phyloP scores from a whole-genome alignment of 768 basidiomycete genomes.

The Solioccasus polychromus region DNA sequence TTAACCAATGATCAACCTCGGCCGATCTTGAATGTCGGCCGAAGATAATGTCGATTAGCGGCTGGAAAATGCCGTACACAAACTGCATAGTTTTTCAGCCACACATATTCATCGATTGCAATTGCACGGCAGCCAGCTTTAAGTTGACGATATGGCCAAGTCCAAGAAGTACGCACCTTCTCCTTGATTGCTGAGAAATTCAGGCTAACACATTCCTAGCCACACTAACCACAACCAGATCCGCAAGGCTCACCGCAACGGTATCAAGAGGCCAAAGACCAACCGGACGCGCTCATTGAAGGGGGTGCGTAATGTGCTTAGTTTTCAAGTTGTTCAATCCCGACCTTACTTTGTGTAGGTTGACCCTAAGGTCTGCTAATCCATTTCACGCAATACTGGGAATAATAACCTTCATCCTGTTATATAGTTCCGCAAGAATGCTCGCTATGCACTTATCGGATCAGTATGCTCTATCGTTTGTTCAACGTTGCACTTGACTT shows the following conservation, averaged over 20 bases:
- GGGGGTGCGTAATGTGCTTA: slow-evolving; percentile 66
- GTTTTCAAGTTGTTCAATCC: neutral
- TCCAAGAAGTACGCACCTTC: slow-evolving; percentile 82
- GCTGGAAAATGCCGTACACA: slow-evolving; percentile 20
- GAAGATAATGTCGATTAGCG: too few species aligned
- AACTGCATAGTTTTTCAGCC: slow-evolving; percentile 37
- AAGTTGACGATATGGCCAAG: slow-evolving; percentile 74
- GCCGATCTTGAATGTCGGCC: slow-evolving; percentile 18
- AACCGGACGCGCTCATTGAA: slow-evolving; percentile 77
- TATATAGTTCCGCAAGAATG: slow-evolving; percentile 79
- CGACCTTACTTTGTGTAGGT: slow-evolving; percentile 44
- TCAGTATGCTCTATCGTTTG: slow-evolving; percentile 50
- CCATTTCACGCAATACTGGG: neutral
- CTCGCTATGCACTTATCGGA: slow-evolving; percentile 66
- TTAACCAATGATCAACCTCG: slow-evolving; percentile 7
- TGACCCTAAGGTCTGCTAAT: slow-evolving; percentile 65
- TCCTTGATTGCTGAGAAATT: slow-evolving; percentile 4
- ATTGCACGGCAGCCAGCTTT: slow-evolving; percentile 2
- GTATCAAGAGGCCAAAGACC: slow-evolving; percentile 81
- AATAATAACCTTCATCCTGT: slow-evolving; percentile 2
- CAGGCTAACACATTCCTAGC: slow-evolving; percentile 37
- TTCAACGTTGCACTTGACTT: neutral
- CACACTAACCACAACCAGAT: slow-evolving; percentile 96
- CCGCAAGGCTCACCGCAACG: slow-evolving; percentile 97
- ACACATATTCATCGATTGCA: slow-evolving; percentile 8